Conservation (phyloP, 1,284 basidiomycete species). For the Cryptococcus neoformans region DNA sequence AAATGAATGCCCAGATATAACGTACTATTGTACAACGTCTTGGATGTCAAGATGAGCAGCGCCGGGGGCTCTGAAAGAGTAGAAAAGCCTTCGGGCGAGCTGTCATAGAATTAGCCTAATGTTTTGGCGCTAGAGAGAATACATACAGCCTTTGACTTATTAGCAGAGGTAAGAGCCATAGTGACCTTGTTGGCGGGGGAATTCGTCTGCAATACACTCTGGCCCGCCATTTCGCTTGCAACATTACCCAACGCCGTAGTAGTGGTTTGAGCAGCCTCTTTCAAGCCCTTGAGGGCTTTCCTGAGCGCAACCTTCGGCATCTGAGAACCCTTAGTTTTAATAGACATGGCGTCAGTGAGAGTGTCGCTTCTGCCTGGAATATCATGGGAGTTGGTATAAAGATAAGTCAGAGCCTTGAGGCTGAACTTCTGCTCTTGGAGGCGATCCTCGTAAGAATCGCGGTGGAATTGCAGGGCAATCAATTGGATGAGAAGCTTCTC, state of each 20-base stretch:
- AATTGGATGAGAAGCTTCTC: slow-evolving; percentile 87
- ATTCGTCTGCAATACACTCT: slow-evolving; percentile 81
- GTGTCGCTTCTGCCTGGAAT: slow-evolving; percentile 67
- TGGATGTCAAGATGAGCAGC: slow-evolving; percentile 61
- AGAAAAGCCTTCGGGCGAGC: slow-evolving; percentile 80
- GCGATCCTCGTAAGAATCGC: slow-evolving; percentile 81
- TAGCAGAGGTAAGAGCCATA: slow-evolving; percentile 70
- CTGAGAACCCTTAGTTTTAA: slow-evolving; percentile 49
- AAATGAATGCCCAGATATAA: too few relatives aligned
- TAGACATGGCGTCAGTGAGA: slow-evolving; percentile 52
- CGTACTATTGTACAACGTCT: slow-evolving; percentile 63
- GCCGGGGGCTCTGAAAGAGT: slow-evolving; percentile 73
- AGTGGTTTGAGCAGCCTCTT: slow-evolving; percentile 69
- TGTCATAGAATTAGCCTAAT: slow-evolving; percentile 25
- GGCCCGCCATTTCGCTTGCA: slow-evolving; percentile 53
- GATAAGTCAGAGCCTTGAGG: slow-evolving; percentile 64
- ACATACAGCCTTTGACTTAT: slow-evolving; percentile 71
- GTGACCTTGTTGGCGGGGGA: slow-evolving; percentile 79
- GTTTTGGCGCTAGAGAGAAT: background rate
- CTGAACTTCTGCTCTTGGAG: slow-evolving; percentile 72
- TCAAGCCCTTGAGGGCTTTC: slow-evolving; percentile 68
- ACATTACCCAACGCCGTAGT: slow-evolving; percentile 75
- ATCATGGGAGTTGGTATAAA: slow-evolving; percentile 75
- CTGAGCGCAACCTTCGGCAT: slow-evolving; percentile 66
- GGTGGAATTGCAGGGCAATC: slow-evolving; percentile 75